These are phyloP conservation scores for Phytophthora cactorum DNA, from an alignment of 352 stramenopile genomes.

Conservation along the genomic window DNA sequence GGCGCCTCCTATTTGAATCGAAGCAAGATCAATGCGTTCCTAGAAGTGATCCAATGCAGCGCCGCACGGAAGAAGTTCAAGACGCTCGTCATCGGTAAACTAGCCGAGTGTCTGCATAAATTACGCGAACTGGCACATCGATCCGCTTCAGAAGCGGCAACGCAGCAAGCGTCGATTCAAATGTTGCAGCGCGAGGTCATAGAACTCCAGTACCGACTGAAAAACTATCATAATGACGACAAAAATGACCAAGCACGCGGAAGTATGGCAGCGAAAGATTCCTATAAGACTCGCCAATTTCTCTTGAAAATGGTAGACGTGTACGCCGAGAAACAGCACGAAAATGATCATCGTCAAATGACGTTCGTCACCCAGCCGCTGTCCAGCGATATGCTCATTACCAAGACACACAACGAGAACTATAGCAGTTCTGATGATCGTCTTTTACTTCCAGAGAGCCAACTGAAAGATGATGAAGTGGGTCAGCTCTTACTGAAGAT, in stretches of 20 bases:
- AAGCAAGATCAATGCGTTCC: constrained; percentile 67
- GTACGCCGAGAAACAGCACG: constrained; percentile 37
- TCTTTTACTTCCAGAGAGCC: constrained; percentile 36
- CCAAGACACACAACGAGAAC: constrained; percentile 11
- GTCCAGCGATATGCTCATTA: constrained; percentile 51
- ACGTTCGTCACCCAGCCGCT: constrained; percentile 61
- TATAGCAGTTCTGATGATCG: constrained; percentile 7
- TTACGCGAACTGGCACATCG: constrained; percentile 48
- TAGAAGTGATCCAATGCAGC: constrained; percentile 59
- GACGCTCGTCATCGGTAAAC: constrained; percentile 47
- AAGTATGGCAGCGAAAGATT: background rate
- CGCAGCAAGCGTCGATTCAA: constrained; percentile 40
- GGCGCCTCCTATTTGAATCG: constrained; percentile 62
- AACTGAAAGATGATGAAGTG: constrained; percentile 48
- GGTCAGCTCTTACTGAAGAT: constrained; percentile 51
- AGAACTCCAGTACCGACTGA: constrained; percentile 40
- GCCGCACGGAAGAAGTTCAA: constrained; percentile 53
- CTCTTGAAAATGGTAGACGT: constrained; percentile 55
- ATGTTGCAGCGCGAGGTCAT: constrained; percentile 47
- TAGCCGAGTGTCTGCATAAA: constrained; percentile 53
- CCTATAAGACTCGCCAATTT: constrained; percentile 32
- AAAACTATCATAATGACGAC: constrained; percentile 5
- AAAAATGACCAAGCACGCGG: background rate
- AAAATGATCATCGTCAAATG: constrained; percentile 32
- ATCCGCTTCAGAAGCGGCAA: constrained; percentile 39